A percentile compares a stretch with the other conserved stretches of the same genome.
phyloP scores from a whole-genome alignment of 2,329 filamentous ascomycete genomes.

The Colletotrichum sidae region DNA sequence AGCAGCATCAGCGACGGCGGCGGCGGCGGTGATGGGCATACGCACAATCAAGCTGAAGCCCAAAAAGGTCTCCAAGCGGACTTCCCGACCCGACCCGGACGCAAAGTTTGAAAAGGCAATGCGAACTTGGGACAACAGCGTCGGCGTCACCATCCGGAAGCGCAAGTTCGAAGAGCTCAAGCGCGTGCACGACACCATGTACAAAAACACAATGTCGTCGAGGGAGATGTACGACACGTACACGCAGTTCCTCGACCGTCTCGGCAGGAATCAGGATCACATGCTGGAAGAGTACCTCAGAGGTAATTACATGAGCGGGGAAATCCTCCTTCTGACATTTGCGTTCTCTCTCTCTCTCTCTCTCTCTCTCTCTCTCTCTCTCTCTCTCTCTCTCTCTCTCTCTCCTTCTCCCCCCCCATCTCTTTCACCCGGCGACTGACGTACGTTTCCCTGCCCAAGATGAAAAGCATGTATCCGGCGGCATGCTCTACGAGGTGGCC shows the following conservation, averaged over 20 bases:
- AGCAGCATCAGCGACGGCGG: background rate
- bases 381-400: background rate
- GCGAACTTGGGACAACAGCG: no score
- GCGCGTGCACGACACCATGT: no score
- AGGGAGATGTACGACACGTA: no score
- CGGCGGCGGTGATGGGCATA: background rate
- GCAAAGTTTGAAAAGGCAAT: background rate
- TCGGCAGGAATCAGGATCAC: no score
- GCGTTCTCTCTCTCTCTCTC: background rate
- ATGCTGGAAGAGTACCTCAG: no score
- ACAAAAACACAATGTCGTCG: no score
- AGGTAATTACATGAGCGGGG: background rate
- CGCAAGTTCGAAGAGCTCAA: no score
- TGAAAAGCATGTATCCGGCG: conserved; percentile 6
- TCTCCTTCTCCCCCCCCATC: background rate
- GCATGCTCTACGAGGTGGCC: conserved; percentile 22
- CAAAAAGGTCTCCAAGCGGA: background rate
- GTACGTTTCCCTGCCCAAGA: no score
- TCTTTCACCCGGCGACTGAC: background rate
- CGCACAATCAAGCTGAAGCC: conserved; percentile 12
- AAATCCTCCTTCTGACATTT: background rate
- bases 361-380: no score
- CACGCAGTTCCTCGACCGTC: no score
- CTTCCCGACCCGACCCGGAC: conserved; percentile 1
- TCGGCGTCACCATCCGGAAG: no score